Evolutionary conservation across 2,329 filamentous ascomycete genomes (phyloP).

Genomic region (Lachnellula subtilissima): DNA sequence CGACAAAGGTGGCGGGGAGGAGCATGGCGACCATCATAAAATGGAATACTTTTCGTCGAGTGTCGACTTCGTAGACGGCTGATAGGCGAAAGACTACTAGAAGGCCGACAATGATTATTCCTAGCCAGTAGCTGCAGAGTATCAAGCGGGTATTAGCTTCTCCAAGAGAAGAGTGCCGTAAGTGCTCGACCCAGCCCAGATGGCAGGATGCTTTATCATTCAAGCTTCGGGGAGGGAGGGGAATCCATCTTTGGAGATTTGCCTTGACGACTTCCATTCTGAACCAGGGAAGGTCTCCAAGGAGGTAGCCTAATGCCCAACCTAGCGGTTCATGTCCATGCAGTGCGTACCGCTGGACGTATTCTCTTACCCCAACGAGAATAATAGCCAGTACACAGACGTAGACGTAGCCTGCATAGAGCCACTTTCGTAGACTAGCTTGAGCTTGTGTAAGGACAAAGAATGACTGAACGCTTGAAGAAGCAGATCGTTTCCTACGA

Average conservation of each 20-base stretch:
- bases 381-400: constrained; percentile 59
- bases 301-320: constrained; percentile 86
- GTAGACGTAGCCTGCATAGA: constrained; percentile 80
- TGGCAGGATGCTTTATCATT: constrained; percentile 38
- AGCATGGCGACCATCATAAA: constrained; percentile 98
- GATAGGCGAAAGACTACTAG: constrained; percentile 70
- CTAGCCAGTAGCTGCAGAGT: constrained; percentile 68
- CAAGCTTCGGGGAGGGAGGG: constrained; percentile 51
- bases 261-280: constrained; percentile 65
- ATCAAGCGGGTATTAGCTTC: constrained; percentile 77
- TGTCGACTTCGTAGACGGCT: constrained; percentile 83
- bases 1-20: constrained; percentile 77
- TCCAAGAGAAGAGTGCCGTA: constrained; percentile 63
- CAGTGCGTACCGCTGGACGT: constrained; percentile 65
- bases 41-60: constrained; percentile 93
- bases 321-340: constrained; percentile 74
- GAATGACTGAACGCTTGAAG: constrained; percentile 64
- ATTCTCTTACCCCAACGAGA: constrained; percentile 64
- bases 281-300: constrained; percentile 71
- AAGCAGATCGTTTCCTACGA: constrained; percentile 60
- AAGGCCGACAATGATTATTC: constrained; percentile 66
- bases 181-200: constrained; percentile 57
- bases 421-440: constrained; percentile 71
- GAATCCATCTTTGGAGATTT: constrained; percentile 71
- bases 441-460: constrained; percentile 76